Percentiles rank a stretch among this genome's conserved stretches.
phyloP scores from a whole-genome alignment of 169 alveolate genomes.

The Perkinsus olseni region DNA sequence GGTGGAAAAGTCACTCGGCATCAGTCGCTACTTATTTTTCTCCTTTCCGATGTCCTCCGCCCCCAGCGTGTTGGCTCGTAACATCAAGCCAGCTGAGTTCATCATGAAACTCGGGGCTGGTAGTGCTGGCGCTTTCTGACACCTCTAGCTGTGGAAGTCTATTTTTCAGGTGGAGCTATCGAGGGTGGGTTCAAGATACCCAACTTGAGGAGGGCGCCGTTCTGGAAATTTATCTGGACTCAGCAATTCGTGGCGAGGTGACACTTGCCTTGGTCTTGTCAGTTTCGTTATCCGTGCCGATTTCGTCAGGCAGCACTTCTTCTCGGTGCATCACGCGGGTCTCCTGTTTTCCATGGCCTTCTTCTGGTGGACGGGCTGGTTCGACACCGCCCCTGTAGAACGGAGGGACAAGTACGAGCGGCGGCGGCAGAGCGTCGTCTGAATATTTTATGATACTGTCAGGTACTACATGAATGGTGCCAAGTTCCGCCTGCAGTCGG shows the following conservation, averaged over 20 bases:
- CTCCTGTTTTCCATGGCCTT: not conserved
- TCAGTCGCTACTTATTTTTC: not conserved
- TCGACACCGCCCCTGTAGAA: not conserved
- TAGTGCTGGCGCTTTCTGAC: not conserved
- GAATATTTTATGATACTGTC: not conserved
- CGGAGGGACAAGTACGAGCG: not conserved
- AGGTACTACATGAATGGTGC: slow-evolving; percentile 28
- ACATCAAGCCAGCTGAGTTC: not conserved
- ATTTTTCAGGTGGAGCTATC: not conserved
- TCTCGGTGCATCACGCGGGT: not conserved
- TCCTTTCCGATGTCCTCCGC: not conserved
- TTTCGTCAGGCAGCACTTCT: not conserved
- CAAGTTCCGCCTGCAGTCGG: slow-evolving; percentile 64
- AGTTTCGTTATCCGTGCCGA: no score
- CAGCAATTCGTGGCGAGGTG: slow-evolving; percentile 10
- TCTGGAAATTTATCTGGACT: slow-evolving; percentile 10
- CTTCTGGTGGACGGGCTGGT: not conserved
- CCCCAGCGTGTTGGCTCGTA: not conserved
- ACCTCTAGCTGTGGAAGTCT: not conserved
- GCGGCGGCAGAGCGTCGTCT: no score
- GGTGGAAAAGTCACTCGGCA: not conserved
- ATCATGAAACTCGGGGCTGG: not conserved
- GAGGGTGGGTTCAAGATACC: slow-evolving; percentile 7
- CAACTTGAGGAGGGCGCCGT: slow-evolving; percentile 8
- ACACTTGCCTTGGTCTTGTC: not conserved